These are phyloP conservation scores for Solanum paucissectum DNA, from an alignment of 257 asterid species.

Conservation along the genomic window DNA sequence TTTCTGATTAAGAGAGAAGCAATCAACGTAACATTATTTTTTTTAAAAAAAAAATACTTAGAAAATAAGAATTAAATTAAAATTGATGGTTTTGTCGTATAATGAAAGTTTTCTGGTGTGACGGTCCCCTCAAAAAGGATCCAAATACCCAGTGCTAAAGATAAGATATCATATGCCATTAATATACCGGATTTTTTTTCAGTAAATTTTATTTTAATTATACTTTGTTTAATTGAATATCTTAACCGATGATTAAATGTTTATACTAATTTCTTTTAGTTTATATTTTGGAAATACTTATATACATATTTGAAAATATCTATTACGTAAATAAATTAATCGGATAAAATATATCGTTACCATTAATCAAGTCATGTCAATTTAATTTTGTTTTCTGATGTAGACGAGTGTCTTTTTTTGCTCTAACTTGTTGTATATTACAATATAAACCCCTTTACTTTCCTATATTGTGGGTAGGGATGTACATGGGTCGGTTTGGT, in stretches of 20 bases:
- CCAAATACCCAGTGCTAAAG: background rate
- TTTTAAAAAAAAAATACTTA: no score
- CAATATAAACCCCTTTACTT: background rate
- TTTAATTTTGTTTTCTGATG: background rate
- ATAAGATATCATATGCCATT: background rate
- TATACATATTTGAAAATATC: no score
- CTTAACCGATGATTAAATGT: background rate
- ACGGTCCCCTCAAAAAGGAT: background rate
- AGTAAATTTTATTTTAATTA: background rate
- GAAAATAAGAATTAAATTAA: background rate
- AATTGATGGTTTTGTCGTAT: background rate
- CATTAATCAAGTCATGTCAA: background rate
- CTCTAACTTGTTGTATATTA: background rate
- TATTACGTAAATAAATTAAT: no score
- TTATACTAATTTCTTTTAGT: background rate
- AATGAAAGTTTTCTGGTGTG: background rate
- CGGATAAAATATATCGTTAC: background rate
- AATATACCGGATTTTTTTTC: rapidly evolving
- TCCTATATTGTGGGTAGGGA: no score
- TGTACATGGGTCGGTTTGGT: no score
- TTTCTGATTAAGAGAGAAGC: no score
- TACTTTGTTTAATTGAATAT: background rate
- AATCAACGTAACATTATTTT: no score
- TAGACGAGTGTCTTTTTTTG: background rate
- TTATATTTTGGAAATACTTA: no score